Evolutionary conservation across 352 stramenopile species (phyloP).

Genomic region (Phytopythium kandeliae): DNA sequence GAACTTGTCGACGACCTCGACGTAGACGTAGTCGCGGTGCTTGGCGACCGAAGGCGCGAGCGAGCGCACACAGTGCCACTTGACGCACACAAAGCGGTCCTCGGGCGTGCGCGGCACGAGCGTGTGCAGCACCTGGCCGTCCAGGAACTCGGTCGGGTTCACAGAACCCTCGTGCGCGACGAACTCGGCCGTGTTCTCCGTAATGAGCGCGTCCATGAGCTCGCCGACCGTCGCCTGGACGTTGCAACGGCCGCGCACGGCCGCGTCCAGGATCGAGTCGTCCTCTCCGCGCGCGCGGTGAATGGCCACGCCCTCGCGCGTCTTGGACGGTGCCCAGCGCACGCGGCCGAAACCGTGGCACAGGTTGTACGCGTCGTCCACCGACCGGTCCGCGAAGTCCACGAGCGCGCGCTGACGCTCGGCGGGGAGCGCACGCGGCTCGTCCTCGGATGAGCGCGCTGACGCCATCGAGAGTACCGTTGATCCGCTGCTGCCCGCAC

Average conservation of each 20-base stretch:
- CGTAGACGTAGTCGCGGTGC: conserved; percentile 79
- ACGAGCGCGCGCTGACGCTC: conserved; percentile 41
- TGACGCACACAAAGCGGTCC: conserved; percentile 75
- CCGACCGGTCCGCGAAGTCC: conserved; percentile 69
- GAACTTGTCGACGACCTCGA: conserved; percentile 81
- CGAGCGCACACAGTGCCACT: conserved; percentile 77
- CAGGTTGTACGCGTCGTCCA: conserved; percentile 79
- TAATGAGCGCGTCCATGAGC: conserved; percentile 75
- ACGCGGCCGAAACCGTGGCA: conserved; percentile 72
- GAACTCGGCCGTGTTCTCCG: conserved; percentile 65
- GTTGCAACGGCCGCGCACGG: conserved; percentile 68
- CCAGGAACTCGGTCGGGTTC: conserved; percentile 71
- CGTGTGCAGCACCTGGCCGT: conserved; percentile 71
- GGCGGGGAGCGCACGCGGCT: conserved; percentile 26
- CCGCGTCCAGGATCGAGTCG: conserved; percentile 55
- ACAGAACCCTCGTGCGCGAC: conserved; percentile 49
- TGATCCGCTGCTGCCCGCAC: background rate
- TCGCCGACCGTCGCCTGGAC: conserved; percentile 68
- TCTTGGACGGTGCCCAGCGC: conserved; percentile 62
- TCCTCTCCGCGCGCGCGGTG: conserved; percentile 59
- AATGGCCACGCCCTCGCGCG: conserved; percentile 61
- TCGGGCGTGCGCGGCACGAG: conserved; percentile 53
- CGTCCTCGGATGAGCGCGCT: conserved; percentile 2
- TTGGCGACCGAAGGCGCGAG: conserved; percentile 67
- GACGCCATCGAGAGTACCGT: conserved; percentile 18